Evolutionary conservation across 495 filamentous ascomycete species (phyloP).

Genomic region (Cryomyces minteri): DNA sequence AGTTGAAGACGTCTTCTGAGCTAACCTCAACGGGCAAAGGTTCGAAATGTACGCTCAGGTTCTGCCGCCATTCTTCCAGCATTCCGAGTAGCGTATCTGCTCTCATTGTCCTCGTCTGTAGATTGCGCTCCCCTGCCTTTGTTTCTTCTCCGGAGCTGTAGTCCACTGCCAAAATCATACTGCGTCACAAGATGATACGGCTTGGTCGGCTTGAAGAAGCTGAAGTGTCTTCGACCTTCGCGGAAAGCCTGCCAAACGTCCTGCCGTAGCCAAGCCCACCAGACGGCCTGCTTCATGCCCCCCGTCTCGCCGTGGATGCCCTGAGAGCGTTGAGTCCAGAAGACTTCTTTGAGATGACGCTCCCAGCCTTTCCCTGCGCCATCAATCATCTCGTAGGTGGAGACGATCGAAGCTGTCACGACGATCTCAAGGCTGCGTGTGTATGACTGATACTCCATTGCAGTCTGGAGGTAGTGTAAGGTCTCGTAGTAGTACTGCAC

Average conservation of each 20-base stretch:
- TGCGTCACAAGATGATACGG: conserved; percentile 3
- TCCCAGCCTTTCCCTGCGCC: conserved; percentile 18
- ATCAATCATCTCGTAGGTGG: conserved; percentile 18
- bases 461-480: conserved; percentile 18
- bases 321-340: conserved; percentile 23
- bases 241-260: conserved; percentile 8
- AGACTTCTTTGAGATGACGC: conserved; percentile 17
- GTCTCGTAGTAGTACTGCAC: conserved; percentile 23
- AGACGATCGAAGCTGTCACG: conserved; percentile 17
- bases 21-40: conserved; percentile 6
- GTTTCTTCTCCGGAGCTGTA: conserved; percentile 11
- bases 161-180: conserved; percentile 8
- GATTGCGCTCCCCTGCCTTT: conserved; percentile 5
- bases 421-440: conserved; percentile 17
- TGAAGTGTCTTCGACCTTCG: conserved; percentile 9
- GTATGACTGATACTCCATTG: conserved; percentile 18
- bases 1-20: conserved; percentile 4
- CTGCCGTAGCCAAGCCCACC: conserved; percentile 22
- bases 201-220: conserved; percentile 7
- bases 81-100: conserved; percentile 10
- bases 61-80: conserved; percentile 13
- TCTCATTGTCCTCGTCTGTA: conserved; percentile 6
- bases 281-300: conserved; percentile 19
- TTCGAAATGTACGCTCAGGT: conserved; percentile 11
- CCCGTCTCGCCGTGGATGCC: conserved; percentile 19